Evolutionary conservation across 2,329 filamentous ascomycete species (phyloP).

Genomic region (Beauveria medogensis): DNA sequence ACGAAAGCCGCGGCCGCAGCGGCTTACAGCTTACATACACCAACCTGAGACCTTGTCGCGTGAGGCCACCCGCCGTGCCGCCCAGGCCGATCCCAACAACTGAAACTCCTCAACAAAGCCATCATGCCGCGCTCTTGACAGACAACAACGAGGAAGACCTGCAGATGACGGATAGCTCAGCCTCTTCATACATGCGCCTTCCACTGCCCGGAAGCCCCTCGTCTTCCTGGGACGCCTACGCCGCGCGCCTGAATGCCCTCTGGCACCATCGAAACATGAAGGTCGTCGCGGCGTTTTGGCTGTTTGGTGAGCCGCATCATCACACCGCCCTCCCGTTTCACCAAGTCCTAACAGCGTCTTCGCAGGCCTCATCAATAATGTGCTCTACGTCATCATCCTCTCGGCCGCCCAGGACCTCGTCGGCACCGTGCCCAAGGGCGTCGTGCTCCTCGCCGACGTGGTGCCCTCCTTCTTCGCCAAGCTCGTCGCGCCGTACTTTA

Average conservation of each 20-base stretch:
- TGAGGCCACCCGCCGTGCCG: background rate
- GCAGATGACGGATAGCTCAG: conserved; percentile 2
- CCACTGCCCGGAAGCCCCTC: conserved; percentile 50
- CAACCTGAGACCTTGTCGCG: background rate
- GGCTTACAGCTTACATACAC: background rate
- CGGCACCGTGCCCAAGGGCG: conserved; percentile 81
- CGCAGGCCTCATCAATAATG: conserved; percentile 70
- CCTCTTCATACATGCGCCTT: conserved; percentile 21
- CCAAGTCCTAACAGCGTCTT: background rate
- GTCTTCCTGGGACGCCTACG: conserved; percentile 68
- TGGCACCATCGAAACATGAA: conserved; percentile 61
- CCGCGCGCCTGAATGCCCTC: conserved; percentile 52
- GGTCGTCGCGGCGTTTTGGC: conserved; percentile 79
- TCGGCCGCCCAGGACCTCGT: conserved; percentile 93
- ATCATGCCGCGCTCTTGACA: background rate
- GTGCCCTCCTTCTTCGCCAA: conserved; percentile 85
- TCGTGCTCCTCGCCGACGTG: conserved; percentile 89
- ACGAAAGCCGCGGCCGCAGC: background rate
- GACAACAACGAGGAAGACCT: background rate
- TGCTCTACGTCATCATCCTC: conserved; percentile 95
- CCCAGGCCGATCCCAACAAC: background rate
- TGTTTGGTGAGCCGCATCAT: conserved; percentile 60
- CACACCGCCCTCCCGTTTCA: background rate
- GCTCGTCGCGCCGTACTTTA: conserved; percentile 85
- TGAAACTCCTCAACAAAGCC: background rate